Percentiles rank a stretch among this genome's conserved stretches.
Conservation (phyloP, 2,329 filamentous ascomycete species). For the Botrytis tulipae region DNA sequence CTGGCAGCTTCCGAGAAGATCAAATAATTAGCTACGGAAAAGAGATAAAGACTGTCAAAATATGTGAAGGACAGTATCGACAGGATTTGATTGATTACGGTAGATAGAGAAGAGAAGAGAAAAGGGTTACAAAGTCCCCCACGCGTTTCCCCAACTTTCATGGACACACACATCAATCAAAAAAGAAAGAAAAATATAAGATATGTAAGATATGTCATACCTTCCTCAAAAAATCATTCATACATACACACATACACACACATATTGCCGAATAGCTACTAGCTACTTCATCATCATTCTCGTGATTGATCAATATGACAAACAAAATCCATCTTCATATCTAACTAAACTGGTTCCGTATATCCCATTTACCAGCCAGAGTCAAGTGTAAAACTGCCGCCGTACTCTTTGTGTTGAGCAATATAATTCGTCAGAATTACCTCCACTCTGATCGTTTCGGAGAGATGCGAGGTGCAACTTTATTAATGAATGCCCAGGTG, state of each 20-base stretch:
- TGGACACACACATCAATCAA: background rate
- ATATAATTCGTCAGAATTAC: slow-evolving; percentile 1
- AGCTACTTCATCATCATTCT: background rate
- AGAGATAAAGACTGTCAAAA: background rate
- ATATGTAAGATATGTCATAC: background rate
- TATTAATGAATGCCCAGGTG: no score
- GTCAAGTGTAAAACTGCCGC: background rate
- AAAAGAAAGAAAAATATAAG: background rate
- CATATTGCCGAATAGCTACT: background rate
- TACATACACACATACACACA: background rate
- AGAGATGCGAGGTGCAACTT: background rate
- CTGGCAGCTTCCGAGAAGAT: background rate
- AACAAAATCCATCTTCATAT: background rate
- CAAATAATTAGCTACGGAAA: background rate
- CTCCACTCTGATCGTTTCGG: slow-evolving; percentile 3
- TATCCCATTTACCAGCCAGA: background rate
- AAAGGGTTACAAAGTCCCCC: background rate
- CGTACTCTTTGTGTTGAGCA: background rate
- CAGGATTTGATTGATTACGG: background rate
- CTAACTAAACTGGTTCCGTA: background rate
- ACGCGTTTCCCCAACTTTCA: background rate
- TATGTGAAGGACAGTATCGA: background rate
- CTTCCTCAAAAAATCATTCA: background rate
- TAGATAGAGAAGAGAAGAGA: background rate
- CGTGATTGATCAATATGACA: background rate